Evolutionary conservation across 164 flowering plant genomes (phyloP).

Genomic region (Brasenia schreberi): DNA sequence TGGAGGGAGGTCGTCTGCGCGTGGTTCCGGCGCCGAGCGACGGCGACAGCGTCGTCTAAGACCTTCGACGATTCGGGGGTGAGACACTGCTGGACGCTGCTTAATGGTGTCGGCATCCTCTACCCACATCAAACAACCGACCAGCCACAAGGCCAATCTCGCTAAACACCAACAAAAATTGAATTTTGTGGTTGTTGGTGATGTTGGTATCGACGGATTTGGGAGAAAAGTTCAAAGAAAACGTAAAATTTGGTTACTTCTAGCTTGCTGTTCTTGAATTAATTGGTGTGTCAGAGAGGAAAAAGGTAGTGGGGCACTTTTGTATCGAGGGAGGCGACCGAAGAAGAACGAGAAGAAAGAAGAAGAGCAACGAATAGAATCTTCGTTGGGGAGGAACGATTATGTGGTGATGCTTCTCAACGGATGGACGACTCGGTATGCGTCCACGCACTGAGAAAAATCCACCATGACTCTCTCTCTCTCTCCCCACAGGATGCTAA

Average conservation of each 20-base stretch:
- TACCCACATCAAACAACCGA: constrained; percentile 10
- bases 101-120: constrained; percentile 84
- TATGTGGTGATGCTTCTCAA: neutral
- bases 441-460: neutral
- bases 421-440: neutral
- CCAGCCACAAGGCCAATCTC: neutral
- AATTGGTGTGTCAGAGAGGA: neutral
- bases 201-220: too few species aligned
- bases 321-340: neutral
- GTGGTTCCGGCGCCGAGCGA: constrained; percentile 61
- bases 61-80: constrained; percentile 58
- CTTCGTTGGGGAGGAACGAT: constrained; percentile 1
- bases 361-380: too few species aligned
- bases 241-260: neutral
- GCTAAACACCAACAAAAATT: neutral
- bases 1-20: constrained; percentile 78
- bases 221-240: neutral
- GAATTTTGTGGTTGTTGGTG: neutral
- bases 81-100: constrained; percentile 40
- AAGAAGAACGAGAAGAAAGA: neutral
- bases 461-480: neutral
- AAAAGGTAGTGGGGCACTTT: neutral
- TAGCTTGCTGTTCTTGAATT: too few species aligned
- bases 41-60: constrained; percentile 60
- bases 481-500: too few species aligned